A percentile compares a stretch with the other conserved stretches of the same genome.
These are phyloP conservation scores for Phialophora macrospora DNA, from an alignment of 2,329 filamentous ascomycete genomes.

Conservation along the genomic window DNA sequence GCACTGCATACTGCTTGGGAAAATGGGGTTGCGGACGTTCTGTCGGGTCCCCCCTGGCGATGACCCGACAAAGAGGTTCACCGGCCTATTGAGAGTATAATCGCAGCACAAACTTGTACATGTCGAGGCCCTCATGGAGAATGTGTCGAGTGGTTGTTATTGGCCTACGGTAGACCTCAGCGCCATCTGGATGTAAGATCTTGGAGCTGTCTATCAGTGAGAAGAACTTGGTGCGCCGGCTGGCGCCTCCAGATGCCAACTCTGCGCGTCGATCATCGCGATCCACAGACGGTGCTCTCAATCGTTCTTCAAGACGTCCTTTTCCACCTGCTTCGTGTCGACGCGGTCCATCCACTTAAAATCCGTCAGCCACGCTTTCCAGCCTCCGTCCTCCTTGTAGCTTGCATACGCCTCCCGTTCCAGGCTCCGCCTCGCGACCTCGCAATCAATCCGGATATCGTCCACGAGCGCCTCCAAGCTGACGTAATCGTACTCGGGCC, in stretches of 20 bases:
- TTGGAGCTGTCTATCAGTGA: neutral
- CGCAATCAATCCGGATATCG: slow-evolving; percentile 88
- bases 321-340: slow-evolving; percentile 41
- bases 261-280: neutral
- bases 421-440: slow-evolving; percentile 77
- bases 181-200: neutral
- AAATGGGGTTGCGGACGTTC: neutral
- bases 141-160: neutral
- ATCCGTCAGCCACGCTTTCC: slow-evolving; percentile 38
- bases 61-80: neutral
- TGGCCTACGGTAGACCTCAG: neutral
- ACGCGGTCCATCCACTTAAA: slow-evolving; percentile 42
- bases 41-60: neutral
- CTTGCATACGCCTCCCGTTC: slow-evolving; percentile 64
- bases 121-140: neutral
- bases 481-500: slow-evolving; percentile 87
- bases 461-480: slow-evolving; percentile 79
- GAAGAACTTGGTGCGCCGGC: neutral
- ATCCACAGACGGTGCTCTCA: neutral
- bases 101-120: neutral
- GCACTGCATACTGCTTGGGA: neutral
- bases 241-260: neutral
- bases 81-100: neutral
- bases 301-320: slow-evolving; percentile 36
- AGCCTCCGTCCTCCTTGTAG: slow-evolving; percentile 51